A percentile compares a stretch with the other conserved stretches of the same genome.
These are phyloP conservation scores for Phyllosticta citrichinensis DNA, from an alignment of 2,329 filamentous ascomycete species.

Conservation along the genomic window DNA sequence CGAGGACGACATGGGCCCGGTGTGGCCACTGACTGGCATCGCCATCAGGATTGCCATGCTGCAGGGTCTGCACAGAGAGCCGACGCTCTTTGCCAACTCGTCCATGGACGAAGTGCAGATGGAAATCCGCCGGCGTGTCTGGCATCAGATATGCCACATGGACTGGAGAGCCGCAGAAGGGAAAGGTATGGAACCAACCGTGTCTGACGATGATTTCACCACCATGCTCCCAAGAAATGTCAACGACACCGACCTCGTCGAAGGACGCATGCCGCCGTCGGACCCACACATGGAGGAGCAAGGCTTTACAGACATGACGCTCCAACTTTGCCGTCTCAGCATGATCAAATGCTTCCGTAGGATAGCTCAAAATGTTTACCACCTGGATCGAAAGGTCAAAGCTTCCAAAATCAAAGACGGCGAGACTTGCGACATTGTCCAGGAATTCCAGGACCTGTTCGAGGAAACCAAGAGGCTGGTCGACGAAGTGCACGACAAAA, in stretches of 20 bases:
- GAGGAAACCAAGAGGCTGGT: slow-evolving; percentile 28
- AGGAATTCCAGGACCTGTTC: slow-evolving; percentile 24
- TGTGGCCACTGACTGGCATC: slow-evolving; percentile 28
- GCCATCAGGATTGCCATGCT: slow-evolving; percentile 27
- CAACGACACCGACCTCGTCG: slow-evolving; percentile 29
- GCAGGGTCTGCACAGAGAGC: slow-evolving; percentile 29
- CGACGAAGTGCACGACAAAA: slow-evolving; percentile 25
- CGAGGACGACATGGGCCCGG: slow-evolving; percentile 31
- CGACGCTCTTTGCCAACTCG: slow-evolving; percentile 25
- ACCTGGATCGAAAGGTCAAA: slow-evolving; percentile 24
- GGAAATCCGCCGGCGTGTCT: slow-evolving; percentile 26
- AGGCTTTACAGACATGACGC: slow-evolving; percentile 24
- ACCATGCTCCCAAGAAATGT: slow-evolving; percentile 28
- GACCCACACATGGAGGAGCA: slow-evolving; percentile 23
- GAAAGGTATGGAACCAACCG: slow-evolving; percentile 29
- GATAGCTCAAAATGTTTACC: slow-evolving; percentile 28
- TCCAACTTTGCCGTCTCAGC: slow-evolving; percentile 25
- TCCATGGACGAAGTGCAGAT: slow-evolving; percentile 29
- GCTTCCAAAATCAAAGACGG: neutral
- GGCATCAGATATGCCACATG: slow-evolving; percentile 29
- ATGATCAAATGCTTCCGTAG: slow-evolving; percentile 25
- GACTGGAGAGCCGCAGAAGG: slow-evolving; percentile 30
- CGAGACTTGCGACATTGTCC: slow-evolving; percentile 17
- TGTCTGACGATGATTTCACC: slow-evolving; percentile 29
- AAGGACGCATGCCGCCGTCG: slow-evolving; percentile 22